Evolutionary conservation across 1,284 basidiomycete genomes (phyloP).

Genomic region (Apiotrichum mycotoxinovorans): DNA sequence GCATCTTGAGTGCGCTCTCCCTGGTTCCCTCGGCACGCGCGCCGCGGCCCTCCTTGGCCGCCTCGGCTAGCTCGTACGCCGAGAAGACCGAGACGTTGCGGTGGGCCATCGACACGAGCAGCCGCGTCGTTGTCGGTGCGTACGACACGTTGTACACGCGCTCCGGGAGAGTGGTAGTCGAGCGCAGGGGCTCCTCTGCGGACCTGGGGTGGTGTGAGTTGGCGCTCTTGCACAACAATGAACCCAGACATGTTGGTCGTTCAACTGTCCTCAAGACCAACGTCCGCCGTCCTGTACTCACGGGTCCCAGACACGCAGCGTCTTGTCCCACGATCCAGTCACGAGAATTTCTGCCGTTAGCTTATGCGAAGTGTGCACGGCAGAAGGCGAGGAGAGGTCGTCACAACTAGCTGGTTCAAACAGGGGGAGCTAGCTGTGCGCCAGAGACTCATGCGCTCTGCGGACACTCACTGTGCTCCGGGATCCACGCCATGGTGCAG

Average conservation of each 20-base stretch:
- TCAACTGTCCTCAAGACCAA: neutral
- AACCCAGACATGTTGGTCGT: too few relatives aligned
- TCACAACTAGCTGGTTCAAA: too few relatives aligned
- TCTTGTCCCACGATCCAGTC: conserved; percentile 86
- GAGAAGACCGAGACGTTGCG: conserved; percentile 84
- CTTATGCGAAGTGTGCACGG: neutral
- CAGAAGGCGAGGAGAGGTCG: too few relatives aligned
- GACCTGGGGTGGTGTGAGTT: conserved; percentile 16
- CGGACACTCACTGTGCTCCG: conserved; percentile 47
- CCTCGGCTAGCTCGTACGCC: conserved; percentile 61
- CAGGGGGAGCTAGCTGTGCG: too few relatives aligned
- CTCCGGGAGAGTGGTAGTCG: conserved; percentile 69
- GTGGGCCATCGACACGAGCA: conserved; percentile 87
- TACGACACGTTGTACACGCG: conserved; percentile 72
- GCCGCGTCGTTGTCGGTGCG: conserved; percentile 51
- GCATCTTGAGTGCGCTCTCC: conserved; percentile 91
- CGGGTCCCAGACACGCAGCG: conserved; percentile 82
- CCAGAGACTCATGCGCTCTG: too few relatives aligned
- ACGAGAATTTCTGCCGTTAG: conserved; percentile 62
- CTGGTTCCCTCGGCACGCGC: conserved; percentile 65
- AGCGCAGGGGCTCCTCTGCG: conserved; percentile 55
- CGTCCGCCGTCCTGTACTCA: conserved; percentile 17
- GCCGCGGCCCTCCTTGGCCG: conserved; percentile 57
- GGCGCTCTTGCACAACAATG: too few relatives aligned
- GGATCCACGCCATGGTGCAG: conserved; percentile 48